These are phyloP conservation scores for Aegle marmelos DNA, from an alignment of 345 rosid genomes.

Conservation along the genomic window DNA sequence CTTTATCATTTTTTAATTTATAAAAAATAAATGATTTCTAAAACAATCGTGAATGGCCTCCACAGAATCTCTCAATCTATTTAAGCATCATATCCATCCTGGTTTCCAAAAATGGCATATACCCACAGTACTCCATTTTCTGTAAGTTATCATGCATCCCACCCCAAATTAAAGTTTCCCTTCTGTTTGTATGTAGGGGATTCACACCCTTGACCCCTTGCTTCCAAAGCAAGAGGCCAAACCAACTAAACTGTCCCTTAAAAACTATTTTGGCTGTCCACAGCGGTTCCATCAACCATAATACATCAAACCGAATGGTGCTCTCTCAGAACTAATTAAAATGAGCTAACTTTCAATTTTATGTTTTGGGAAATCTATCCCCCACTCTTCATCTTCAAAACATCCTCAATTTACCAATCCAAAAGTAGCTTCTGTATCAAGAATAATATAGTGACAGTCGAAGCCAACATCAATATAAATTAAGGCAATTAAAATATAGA, in stretches of 20 bases:
- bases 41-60: neutral
- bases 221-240: neutral
- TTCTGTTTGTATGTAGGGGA: neutral
- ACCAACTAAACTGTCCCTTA: neutral
- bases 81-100: neutral
- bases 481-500: slow-evolving; percentile 14
- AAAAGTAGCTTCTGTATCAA: neutral
- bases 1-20: neutral
- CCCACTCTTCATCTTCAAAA: slow-evolving; percentile 1
- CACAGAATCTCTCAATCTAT: neutral
- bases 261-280: neutral
- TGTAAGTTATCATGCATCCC: neutral
- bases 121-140: neutral
- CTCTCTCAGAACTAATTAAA: neutral
- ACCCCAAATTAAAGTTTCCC: neutral
- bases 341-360: neutral
- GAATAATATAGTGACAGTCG: neutral
- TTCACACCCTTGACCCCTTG: neutral
- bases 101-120: neutral
- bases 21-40: neutral
- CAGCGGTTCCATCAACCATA: neutral
- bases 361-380: neutral
- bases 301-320: neutral
- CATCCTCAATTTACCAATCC: neutral
- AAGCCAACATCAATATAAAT: slow-evolving; percentile 3